phyloP scores from a whole-genome alignment of 345 rosid species.

The Mangifera indica region DNA sequence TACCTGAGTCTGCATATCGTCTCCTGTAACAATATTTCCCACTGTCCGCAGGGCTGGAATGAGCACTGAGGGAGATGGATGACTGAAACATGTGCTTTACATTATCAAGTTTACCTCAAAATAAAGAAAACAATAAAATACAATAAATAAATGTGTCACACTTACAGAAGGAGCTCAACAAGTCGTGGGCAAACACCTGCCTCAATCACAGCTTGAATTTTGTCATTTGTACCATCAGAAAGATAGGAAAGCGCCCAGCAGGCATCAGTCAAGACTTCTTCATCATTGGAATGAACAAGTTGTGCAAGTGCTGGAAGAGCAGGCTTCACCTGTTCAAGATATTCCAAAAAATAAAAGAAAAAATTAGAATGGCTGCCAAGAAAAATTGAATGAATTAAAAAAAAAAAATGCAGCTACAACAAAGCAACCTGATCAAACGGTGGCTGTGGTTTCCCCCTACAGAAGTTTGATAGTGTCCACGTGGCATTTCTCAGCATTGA shows the following conservation, averaged over 20 bases:
- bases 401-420: background rate
- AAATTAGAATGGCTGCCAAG: background rate
- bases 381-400: slow-evolving; percentile 6
- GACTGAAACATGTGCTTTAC: slow-evolving; percentile 37
- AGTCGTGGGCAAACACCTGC: slow-evolving; percentile 85
- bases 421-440: slow-evolving; percentile 71
- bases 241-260: slow-evolving; percentile 98
- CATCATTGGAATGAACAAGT: slow-evolving; percentile 83
- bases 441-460: slow-evolving; percentile 96
- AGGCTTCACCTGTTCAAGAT: slow-evolving; percentile 63
- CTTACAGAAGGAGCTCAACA: slow-evolving; percentile 82
- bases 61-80: slow-evolving; percentile 80
- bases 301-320: slow-evolving; percentile 87
- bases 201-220: slow-evolving; percentile 91
- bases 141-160: slow-evolving; percentile 7
- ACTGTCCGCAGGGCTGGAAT: slow-evolving; percentile 90
- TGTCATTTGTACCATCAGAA: slow-evolving; percentile 96
- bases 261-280: slow-evolving; percentile 95
- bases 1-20: slow-evolving; percentile 82
- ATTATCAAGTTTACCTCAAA: background rate
- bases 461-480: slow-evolving; percentile 94
- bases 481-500: slow-evolving; percentile 97
- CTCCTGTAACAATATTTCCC: slow-evolving; percentile 94
- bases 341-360: background rate
- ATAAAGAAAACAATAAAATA: background rate